Base-by-base conservation (phyloP, 768 basidiomycete genomes). In the Termitomyces titanicus region DNA sequence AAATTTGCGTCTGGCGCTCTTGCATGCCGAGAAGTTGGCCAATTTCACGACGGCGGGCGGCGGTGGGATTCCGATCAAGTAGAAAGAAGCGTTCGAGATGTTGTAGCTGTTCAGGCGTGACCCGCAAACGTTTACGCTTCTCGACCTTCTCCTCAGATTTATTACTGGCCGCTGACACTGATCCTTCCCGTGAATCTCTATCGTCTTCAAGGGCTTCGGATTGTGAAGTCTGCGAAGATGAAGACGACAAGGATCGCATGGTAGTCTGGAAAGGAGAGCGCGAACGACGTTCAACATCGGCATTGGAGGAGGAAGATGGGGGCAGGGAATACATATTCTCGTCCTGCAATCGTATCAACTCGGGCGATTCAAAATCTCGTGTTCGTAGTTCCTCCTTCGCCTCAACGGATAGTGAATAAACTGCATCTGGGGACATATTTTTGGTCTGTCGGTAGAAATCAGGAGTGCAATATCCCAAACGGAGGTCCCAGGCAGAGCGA, bases 1-100 rank as follows among this genome's bases (percentile, higher is more conserved):
- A 92, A 45, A 93, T 88, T 70, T 92, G 91, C 0, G 88, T 91
- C 74, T 92, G 91, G 35, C 89, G 84, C 70, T 92, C 91, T 48
- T 88, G 81, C 86, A 93, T 91, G 15, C 88, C 88, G 5, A 93
- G 75, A 53, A 81, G 68, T 24, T 84, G 80, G 55, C 86, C 83
- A 50, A 93, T 89, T 62, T 91, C 89, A 51, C 83, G 81, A 40
- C 91, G 77, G 47, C 83, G 79, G 11, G 79, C 78, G 2, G 86
- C 85, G 3, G 86, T 86, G 10, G 91, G 91, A 65, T 83, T 88
- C 40, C 84, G 78, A 66, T 92, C 88, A 47, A 71, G 63, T 12
- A 81, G 68, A 65, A 92, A 93, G 61, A 84, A 81, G 2, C 74
- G 79, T 61, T 93, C 91, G 34, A 93, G 72, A 53, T 88, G 84